Percentiles rank a stretch among this genome's conserved stretches.
phyloP scores from a whole-genome alignment of 768 basidiomycete species.

The Symmetrospora coprosmae region DNA sequence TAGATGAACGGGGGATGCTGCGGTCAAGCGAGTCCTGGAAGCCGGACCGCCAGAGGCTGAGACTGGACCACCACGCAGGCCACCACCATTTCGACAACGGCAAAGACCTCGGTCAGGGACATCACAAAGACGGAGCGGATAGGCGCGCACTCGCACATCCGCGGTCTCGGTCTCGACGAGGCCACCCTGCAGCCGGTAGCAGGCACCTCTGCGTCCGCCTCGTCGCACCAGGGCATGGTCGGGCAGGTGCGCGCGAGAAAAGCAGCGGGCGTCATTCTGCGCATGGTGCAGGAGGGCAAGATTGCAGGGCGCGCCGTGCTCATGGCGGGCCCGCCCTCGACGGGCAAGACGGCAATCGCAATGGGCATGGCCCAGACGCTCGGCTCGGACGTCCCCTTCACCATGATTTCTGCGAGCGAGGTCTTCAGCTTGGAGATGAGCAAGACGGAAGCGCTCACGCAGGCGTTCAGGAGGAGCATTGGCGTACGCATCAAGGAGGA shows the following conservation, averaged over 20 bases:
- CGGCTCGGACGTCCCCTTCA: conserved; percentile 89
- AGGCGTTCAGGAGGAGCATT: conserved; percentile 88
- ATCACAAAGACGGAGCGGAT: conserved; percentile 23
- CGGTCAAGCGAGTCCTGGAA: no score
- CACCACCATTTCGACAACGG: conserved; percentile 14
- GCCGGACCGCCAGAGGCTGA: no score
- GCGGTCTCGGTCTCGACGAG: conserved; percentile 83
- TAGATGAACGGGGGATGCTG: no score
- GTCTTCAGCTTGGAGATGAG: conserved; percentile 97
- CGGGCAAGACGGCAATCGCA: conserved; percentile 96
- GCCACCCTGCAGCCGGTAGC: conserved; percentile 67
- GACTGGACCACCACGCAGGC: not conserved
- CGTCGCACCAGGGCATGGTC: conserved; percentile 86
- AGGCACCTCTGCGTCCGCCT: no score
- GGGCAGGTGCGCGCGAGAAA: conserved; percentile 92
- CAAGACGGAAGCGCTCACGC: conserved; percentile 93
- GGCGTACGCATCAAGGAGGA: conserved; percentile 96
- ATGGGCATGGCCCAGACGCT: conserved; percentile 94
- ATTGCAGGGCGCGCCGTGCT: conserved; percentile 93
- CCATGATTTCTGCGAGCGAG: conserved; percentile 92
- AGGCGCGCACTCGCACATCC: conserved; percentile 60
- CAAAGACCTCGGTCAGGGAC: conserved; percentile 12
- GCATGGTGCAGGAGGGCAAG: conserved; percentile 91
- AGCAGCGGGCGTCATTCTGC: conserved; percentile 91
- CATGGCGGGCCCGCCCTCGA: conserved; percentile 92